Evolutionary conservation across 208 protist genomes (phyloP).

Genomic region (Acanthamoeba divionensis): DNA sequence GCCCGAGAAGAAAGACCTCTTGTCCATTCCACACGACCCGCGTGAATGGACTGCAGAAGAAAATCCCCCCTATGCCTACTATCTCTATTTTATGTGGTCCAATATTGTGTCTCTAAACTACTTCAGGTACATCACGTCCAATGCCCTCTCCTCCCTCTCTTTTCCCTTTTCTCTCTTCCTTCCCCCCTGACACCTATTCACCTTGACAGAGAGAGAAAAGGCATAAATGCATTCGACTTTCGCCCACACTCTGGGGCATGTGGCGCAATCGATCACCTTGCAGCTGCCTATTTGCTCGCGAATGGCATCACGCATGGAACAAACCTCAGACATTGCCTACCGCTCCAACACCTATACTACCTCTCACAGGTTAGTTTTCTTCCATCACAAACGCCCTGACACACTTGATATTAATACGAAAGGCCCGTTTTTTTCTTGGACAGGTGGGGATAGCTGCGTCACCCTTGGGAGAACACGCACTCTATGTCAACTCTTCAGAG

Average conservation of each 20-base stretch:
- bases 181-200: neutral
- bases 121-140: slow-evolving; percentile 71
- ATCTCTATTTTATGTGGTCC: slow-evolving; percentile 96
- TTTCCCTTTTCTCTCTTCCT: neutral
- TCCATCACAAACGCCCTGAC: no score
- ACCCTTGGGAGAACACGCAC: slow-evolving; percentile 97
- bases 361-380: slow-evolving; percentile 26
- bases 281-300: slow-evolving; percentile 90
- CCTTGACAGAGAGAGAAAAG: neutral
- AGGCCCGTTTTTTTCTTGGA: no score
- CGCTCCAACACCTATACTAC: slow-evolving; percentile 95
- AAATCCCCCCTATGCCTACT: slow-evolving; percentile 99
- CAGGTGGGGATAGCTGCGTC: slow-evolving; percentile 97
- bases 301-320: slow-evolving; percentile 96
- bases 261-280: slow-evolving; percentile 90
- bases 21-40: slow-evolving; percentile 76
- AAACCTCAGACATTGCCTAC: slow-evolving; percentile 90
- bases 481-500: slow-evolving; percentile 94
- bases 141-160: neutral
- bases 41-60: slow-evolving; percentile 87
- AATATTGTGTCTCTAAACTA: slow-evolving; percentile 97
- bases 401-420: no score
- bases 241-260: slow-evolving; percentile 96
- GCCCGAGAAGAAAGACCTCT: slow-evolving; percentile 80
- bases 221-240: slow-evolving; percentile 90